Evolutionary conservation across 192 early-diverging fungal genomes (phyloP).

Genomic region (Lunasporangiospora selenospora): DNA sequence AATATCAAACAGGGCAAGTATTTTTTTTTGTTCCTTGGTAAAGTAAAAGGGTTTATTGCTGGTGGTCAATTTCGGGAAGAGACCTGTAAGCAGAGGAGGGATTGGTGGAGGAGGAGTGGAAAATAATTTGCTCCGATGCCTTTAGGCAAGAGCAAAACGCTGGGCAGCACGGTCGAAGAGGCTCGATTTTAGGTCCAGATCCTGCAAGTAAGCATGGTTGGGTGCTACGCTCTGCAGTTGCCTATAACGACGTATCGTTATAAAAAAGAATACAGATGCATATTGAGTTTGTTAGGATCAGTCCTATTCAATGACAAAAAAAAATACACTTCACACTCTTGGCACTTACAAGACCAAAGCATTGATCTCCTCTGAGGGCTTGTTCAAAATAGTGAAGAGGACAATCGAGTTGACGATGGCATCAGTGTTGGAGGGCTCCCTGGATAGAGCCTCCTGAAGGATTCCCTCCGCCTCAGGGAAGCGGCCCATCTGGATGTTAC

Average conservation of each 20-base stretch:
- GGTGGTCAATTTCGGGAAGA: no score
- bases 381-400: constrained; percentile 68
- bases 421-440: constrained; percentile 72
- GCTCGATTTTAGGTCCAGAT: constrained; percentile 77
- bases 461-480: constrained; percentile 85
- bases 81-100: no score
- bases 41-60: no score
- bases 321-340: background rate
- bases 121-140: background rate
- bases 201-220: constrained; percentile 77
- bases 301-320: background rate
- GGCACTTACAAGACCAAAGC: constrained; percentile 68
- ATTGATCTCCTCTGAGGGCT: constrained; percentile 68
- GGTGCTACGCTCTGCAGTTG: constrained; percentile 81
- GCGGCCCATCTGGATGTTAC: constrained; percentile 78
- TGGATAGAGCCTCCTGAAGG: constrained; percentile 78
- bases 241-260: constrained; percentile 35
- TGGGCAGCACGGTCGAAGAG: constrained; percentile 81
- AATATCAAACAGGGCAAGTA: no score
- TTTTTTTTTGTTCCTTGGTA: no score
- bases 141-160: constrained; percentile 55
- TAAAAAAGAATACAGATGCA: background rate
- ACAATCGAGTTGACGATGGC: constrained; percentile 89
- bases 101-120: no score
- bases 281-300: background rate